Evolutionary conservation across 768 basidiomycete genomes (phyloP).

Genomic region (Boletus huronensis): DNA sequence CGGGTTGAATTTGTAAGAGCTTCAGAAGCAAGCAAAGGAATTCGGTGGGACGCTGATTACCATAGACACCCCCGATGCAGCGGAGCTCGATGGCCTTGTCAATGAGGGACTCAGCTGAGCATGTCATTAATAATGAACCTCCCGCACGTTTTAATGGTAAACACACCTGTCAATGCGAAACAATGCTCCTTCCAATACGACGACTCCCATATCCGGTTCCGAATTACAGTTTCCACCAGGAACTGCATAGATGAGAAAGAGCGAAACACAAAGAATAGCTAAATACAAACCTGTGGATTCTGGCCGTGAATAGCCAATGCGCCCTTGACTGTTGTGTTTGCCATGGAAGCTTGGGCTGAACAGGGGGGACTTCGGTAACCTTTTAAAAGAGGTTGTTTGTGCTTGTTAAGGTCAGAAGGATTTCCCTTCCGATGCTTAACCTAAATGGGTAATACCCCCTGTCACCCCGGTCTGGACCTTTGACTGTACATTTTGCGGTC

Average conservation of each 20-base stretch:
- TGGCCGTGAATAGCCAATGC: slow-evolving; percentile 92
- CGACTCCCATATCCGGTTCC: slow-evolving; percentile 94
- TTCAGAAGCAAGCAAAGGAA: slow-evolving; percentile 92
- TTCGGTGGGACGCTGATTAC: slow-evolving; percentile 91
- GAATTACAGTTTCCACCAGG: slow-evolving; percentile 94
- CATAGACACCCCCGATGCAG: slow-evolving; percentile 90
- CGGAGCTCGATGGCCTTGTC: slow-evolving; percentile 86
- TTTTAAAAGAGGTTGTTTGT: slow-evolving; percentile 14
- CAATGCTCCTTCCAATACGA: slow-evolving; percentile 98
- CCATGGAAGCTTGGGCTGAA: slow-evolving; percentile 48
- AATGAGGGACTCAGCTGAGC: slow-evolving; percentile 83
- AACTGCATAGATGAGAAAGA: slow-evolving; percentile 48
- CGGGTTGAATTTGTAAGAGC: slow-evolving; percentile 93
- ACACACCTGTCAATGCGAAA: slow-evolving; percentile 88
- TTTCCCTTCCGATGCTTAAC: not conserved
- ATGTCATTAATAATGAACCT: not conserved
- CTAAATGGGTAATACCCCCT: not conserved
- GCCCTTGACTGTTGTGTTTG: slow-evolving; percentile 87
- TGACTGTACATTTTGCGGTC: not conserved
- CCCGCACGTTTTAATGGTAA: not conserved
- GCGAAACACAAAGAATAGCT: not conserved
- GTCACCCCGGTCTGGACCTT: not conserved
- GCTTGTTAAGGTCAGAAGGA: slow-evolving; percentile 20
- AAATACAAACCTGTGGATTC: slow-evolving; percentile 81
- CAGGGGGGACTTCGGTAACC: not conserved